Evolutionary conservation across 2,329 filamentous ascomycete species (phyloP).

Genomic region (Cladophialophora chaetospira): DNA sequence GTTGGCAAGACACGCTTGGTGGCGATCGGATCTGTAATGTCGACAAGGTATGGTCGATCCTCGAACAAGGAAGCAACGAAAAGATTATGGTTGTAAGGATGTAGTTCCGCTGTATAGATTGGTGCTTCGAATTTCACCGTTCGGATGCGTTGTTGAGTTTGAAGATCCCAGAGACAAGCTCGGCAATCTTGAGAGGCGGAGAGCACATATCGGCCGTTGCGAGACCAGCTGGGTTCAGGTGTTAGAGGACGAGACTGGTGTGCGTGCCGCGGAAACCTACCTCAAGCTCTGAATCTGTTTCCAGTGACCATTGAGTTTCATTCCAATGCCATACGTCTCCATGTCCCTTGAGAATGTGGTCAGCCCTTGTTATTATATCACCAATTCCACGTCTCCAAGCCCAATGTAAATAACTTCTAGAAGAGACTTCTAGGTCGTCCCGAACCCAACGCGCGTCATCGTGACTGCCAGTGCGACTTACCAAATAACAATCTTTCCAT

Average conservation of each 20-base stretch:
- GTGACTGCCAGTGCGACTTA: too few species aligned
- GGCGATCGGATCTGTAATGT: constrained; percentile 69
- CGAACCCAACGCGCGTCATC: too few species aligned
- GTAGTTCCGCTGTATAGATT: constrained; percentile 92
- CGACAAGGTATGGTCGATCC: constrained; percentile 85
- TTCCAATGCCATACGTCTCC: constrained; percentile 93
- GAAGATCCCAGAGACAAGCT: constrained; percentile 90
- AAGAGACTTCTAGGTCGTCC: too few species aligned
- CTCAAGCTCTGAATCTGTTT: constrained; percentile 89
- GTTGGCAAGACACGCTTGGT: constrained; percentile 79
- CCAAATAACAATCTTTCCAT: constrained; percentile 89
- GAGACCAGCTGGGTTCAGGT: constrained; percentile 69
- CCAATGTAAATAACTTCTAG: too few species aligned
- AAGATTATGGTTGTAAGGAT: constrained; percentile 81
- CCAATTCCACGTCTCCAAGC: too few species aligned
- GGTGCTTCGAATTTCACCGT: constrained; percentile 90
- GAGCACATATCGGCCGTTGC: constrained; percentile 85
- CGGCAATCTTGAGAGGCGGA: constrained; percentile 97
- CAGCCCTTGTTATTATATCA: too few species aligned
- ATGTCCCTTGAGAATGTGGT: constrained; percentile 68
- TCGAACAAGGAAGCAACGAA: constrained; percentile 94
- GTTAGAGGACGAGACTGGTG: not conserved
- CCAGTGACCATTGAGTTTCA: constrained; percentile 90
- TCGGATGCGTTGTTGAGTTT: constrained; percentile 70
- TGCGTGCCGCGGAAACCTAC: constrained; percentile 36